A percentile compares a stretch with the other conserved stretches of the same genome.
phyloP scores from a whole-genome alignment of 2,329 filamentous ascomycete species.

The Fusarium bactridioides region DNA sequence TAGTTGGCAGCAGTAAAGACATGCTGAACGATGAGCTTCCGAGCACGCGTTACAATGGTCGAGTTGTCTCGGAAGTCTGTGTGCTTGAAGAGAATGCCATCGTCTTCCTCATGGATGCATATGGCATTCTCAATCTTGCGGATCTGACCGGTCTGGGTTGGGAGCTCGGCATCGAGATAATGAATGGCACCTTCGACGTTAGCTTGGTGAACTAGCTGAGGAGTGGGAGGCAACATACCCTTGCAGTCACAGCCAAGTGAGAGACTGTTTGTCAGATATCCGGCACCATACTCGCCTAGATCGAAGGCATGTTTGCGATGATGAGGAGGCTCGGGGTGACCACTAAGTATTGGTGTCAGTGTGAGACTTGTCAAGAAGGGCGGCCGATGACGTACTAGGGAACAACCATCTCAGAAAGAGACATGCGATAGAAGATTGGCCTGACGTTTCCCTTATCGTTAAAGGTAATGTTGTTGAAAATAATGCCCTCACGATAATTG shows the following conservation, averaged over 20 bases:
- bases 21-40: slow-evolving; percentile 87
- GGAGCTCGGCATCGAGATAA: slow-evolving; percentile 88
- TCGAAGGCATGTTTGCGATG: slow-evolving; percentile 85
- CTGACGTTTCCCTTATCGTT: slow-evolving; percentile 82
- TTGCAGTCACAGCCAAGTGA: slow-evolving; percentile 86
- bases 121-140: slow-evolving; percentile 91
- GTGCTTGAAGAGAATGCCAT: slow-evolving; percentile 92
- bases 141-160: slow-evolving; percentile 75
- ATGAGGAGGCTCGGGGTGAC: slow-evolving; percentile 81
- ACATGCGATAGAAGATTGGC: slow-evolving; percentile 87
- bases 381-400: slow-evolving; percentile 61
- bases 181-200: slow-evolving; percentile 63
- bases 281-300: slow-evolving; percentile 80
- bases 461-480: slow-evolving; percentile 88
- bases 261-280: slow-evolving; percentile 84
- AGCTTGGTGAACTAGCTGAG: fast-evolving
- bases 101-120: slow-evolving; percentile 94
- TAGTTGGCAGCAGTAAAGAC: slow-evolving; percentile 97
- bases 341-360: slow-evolving; percentile 42
- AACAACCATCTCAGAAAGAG: slow-evolving; percentile 92
- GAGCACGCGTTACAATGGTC: slow-evolving; percentile 82
- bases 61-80: slow-evolving; percentile 93
- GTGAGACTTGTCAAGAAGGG: neutral
- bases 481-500: slow-evolving; percentile 92
- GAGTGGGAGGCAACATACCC: slow-evolving; percentile 56